Evolutionary conservation across 345 rosid genomes (phyloP).

Genomic region (Salix caprea): DNA sequence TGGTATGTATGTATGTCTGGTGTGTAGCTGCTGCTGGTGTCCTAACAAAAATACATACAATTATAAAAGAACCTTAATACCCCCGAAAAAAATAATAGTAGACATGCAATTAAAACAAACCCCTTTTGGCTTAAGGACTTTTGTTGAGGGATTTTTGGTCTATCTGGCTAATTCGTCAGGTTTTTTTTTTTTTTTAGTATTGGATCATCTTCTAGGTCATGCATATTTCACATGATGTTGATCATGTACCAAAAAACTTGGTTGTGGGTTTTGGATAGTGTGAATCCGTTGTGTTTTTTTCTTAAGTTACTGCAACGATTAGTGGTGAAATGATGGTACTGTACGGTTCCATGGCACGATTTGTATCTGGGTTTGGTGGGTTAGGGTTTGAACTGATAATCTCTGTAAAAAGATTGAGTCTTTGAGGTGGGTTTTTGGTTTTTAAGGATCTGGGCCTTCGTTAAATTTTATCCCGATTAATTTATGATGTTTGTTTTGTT

Average conservation of each 20-base stretch:
- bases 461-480: neutral
- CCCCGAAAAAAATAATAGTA: neutral
- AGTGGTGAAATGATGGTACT: slow-evolving; percentile 2
- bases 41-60: neutral
- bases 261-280: slow-evolving; percentile 10
- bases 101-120: neutral
- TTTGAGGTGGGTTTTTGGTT: slow-evolving; percentile 15
- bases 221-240: slow-evolving; percentile 6
- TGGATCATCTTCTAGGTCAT: neutral
- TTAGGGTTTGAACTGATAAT: slow-evolving; percentile 20
- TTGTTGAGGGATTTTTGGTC: neutral
- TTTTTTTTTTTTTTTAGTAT: neutral
- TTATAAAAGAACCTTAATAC: neutral
- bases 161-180: neutral
- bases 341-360: neutral
- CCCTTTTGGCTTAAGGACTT: slow-evolving; percentile 5
- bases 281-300: neutral
- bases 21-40: neutral
- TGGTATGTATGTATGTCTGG: neutral
- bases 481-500: neutral
- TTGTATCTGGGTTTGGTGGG: slow-evolving; percentile 10
- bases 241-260: slow-evolving; percentile 3
- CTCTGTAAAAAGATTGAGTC: neutral
- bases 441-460: slow-evolving; percentile 2
- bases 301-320: neutral